phyloP scores from a whole-genome alignment of 345 rosid genomes.

The Citrus inodora region DNA sequence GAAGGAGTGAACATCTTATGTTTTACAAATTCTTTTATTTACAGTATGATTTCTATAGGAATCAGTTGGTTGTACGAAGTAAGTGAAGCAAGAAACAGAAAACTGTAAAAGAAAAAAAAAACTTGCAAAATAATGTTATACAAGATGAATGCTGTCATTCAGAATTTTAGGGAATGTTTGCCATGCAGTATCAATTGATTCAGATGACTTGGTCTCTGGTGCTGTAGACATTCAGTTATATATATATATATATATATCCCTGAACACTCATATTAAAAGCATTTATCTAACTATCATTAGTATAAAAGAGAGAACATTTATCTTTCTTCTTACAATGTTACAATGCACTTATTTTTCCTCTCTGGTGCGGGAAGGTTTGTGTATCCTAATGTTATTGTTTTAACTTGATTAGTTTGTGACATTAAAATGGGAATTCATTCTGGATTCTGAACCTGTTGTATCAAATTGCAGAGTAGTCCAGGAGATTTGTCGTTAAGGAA shows the following conservation, averaged over 20 bases:
- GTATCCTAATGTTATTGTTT: neutral
- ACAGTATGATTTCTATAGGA: neutral
- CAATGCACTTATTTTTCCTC: neutral
- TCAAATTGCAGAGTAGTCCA: conserved; percentile 33
- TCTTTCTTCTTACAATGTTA: neutral
- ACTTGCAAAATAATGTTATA: neutral
- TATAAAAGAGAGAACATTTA: neutral
- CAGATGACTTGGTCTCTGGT: neutral
- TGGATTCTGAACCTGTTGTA: conserved; percentile 17
- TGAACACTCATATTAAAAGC: neutral
- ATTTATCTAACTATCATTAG: neutral
- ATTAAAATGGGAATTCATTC: neutral
- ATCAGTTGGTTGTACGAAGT: neutral
- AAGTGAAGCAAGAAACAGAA: neutral
- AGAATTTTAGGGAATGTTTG: neutral
- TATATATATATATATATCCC: no score
- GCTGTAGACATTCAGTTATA: neutral
- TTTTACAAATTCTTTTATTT: neutral
- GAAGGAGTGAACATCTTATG: no score
- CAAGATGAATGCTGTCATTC: neutral
- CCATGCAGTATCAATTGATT: neutral
- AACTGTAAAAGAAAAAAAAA: neutral
- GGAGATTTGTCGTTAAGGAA: conserved; percentile 21
- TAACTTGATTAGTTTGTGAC: neutral
- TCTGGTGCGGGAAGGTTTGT: neutral